A percentile compares a stretch with the other conserved stretches of the same genome.
These are phyloP conservation scores for Phytophthora pisi DNA, from an alignment of 352 stramenopile species.

Conservation along the genomic window DNA sequence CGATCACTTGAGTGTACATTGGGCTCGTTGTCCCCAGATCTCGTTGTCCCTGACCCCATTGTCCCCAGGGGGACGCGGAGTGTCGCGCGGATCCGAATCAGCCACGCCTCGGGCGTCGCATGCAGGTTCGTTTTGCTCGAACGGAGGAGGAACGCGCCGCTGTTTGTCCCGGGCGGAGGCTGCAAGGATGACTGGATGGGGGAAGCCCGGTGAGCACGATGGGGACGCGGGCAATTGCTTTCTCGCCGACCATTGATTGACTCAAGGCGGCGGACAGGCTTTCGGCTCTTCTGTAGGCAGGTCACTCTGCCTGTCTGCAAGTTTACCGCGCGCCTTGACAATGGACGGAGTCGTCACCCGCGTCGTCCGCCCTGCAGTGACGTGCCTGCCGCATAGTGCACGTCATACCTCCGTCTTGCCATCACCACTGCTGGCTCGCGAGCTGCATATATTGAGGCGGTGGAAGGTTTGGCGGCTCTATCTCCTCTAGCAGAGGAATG, in stretches of 20 bases:
- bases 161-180: neutral
- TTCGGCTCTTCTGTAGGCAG: slow-evolving; percentile 31
- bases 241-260: slow-evolving; percentile 24
- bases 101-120: neutral
- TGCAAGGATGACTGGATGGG: slow-evolving; percentile 2
- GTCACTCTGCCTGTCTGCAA: slow-evolving; percentile 36
- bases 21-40: neutral
- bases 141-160: slow-evolving; percentile 18
- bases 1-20: neutral
- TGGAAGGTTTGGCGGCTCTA: neutral
- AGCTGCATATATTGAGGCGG: neutral
- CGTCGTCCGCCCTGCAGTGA: slow-evolving; percentile 23
- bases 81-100: neutral
- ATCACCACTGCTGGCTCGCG: neutral
- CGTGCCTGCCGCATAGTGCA: slow-evolving; percentile 16
- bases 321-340: slow-evolving; percentile 19
- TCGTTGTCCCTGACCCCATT: neutral
- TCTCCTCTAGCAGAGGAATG: neutral
- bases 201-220: neutral
- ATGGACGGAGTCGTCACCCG: slow-evolving; percentile 7
- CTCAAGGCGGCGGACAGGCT: slow-evolving; percentile 13
- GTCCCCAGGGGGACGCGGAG: neutral
- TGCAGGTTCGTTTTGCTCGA: slow-evolving; percentile 12
- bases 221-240: slow-evolving; percentile 17
- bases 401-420: neutral